Evolutionary conservation across 257 asterid genomes (phyloP).

Genomic region (Solanum arcanum): DNA sequence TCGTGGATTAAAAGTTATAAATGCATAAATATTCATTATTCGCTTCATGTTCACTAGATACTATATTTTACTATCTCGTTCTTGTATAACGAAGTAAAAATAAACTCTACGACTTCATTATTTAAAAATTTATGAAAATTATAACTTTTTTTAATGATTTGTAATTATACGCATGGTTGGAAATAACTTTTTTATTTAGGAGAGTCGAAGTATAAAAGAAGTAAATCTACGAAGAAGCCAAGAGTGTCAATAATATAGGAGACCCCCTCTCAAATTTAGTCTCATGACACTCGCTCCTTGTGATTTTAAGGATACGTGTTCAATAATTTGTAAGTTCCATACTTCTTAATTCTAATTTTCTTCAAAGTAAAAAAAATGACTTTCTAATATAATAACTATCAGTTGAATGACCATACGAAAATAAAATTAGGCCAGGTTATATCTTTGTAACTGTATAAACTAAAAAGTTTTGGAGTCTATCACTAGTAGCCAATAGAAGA

Average conservation of each 20-base stretch:
- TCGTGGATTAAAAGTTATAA: too few species aligned
- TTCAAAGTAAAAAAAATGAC: too few species aligned
- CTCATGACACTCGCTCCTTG: neutral
- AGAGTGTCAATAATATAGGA: neutral
- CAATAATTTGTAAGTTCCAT: too few species aligned
- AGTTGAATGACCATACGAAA: neutral
- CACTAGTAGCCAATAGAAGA: neutral
- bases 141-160: neutral
- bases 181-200: too few species aligned
- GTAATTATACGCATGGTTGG: neutral
- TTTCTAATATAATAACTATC: too few species aligned
- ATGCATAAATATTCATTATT: neutral
- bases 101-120: neutral
- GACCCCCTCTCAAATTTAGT: neutral
- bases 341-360: too few species aligned
- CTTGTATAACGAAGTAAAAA: neutral
- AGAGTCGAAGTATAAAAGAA: too few species aligned
- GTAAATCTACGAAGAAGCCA: neutral
- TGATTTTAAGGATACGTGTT: too few species aligned
- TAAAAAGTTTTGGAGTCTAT: neutral
- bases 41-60: neutral
- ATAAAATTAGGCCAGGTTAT: too few species aligned
- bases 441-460: neutral
- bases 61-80: neutral
- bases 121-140: neutral